Base-by-base conservation (phyloP, 2,329 filamentous ascomycete genomes). In the Aspergillus pseudonomiae region DNA sequence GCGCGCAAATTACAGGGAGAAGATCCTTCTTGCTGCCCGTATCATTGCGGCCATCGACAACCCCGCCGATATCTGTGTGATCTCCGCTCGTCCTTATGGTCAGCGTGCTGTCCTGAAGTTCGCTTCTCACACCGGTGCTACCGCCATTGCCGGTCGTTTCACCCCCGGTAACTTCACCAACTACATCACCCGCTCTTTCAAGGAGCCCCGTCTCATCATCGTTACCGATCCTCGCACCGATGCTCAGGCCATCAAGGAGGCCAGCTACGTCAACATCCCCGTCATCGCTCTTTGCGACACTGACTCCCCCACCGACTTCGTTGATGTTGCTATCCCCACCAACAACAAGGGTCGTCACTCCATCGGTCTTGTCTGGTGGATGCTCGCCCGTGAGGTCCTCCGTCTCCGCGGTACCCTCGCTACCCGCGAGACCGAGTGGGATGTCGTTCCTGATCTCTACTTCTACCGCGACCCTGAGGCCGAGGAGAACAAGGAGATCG, bases 161-260 rank as follows among this genome's bases (percentile, higher is more conserved):
- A 99, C 95, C 81, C 95, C 95, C 82, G 95, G 95, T 92, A 97
- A 94, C 85, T 99, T 99, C 91, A 99, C 95, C 89, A 99, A 99
- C 90, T 99, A 99, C 91, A 99, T 99, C 91, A 99, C 96, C 84
- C 94, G 95, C 80, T 98, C 95, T 72, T 99, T 99, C 93, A 97
- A 97, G 91, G 95, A 99, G 88, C 95, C 95, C 81, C 96, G 96
- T 84, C 89, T 99, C 80, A 98, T 99, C 85, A 90, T 99, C 82
- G 95, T 99, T 79, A 99, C 95, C 85, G 95, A 99, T 84, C 95
- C 95, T 78, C 94, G 96, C 85, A 99, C 96, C 87, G 95, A 99
- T 79, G 93, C 95, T 82, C 95, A 99, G 90, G 95, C 95, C 80
- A 99, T 99, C 90, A 98, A 97, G 91, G 95, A 99, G 88, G 95